phyloP scores from a whole-genome alignment of 202 grass and related monocot genomes.

The Carex arenaria region DNA sequence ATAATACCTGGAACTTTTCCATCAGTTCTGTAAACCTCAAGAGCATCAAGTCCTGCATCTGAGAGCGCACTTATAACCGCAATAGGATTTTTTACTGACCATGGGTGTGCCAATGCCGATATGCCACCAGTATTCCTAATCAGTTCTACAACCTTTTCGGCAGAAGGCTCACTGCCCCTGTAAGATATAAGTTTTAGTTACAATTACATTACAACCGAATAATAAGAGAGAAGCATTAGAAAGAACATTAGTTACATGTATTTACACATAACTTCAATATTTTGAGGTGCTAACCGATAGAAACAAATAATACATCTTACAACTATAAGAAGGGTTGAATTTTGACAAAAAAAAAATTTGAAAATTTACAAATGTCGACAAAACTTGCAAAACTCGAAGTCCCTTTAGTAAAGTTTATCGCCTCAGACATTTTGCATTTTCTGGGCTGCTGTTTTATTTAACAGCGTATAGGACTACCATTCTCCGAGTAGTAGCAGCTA shows the following conservation, averaged over 20 bases:
- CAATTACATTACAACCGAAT: neutral
- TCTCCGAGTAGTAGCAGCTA: neutral
- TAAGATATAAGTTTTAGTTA: constrained; percentile 6
- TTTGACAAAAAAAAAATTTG: neutral
- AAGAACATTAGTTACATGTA: neutral
- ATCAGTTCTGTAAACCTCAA: constrained; percentile 92
- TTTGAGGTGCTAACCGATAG: neutral
- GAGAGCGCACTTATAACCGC: constrained; percentile 58
- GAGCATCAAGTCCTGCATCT: constrained; percentile 65
- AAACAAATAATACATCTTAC: neutral
- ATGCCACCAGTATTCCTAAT: constrained; percentile 75
- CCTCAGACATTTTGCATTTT: neutral
- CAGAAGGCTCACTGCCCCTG: constrained; percentile 78
- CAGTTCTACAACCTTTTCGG: constrained; percentile 64
- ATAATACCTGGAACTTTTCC: constrained; percentile 67
- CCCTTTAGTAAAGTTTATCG: neutral
- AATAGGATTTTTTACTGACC: constrained; percentile 74
- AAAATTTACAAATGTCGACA: neutral
- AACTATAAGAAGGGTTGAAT: neutral
- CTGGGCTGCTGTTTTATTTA: neutral
- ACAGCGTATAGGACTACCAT: neutral
- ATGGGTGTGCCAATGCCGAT: constrained; percentile 85
- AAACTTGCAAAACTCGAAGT: neutral
- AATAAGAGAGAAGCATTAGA: neutral
- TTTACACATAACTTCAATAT: neutral